Evolutionary conservation across 1,139 yeast species (phyloP), one percentile per base, ranked within the genome.

Genomic region (Yamadazyma spencermartinsiae): DNA sequence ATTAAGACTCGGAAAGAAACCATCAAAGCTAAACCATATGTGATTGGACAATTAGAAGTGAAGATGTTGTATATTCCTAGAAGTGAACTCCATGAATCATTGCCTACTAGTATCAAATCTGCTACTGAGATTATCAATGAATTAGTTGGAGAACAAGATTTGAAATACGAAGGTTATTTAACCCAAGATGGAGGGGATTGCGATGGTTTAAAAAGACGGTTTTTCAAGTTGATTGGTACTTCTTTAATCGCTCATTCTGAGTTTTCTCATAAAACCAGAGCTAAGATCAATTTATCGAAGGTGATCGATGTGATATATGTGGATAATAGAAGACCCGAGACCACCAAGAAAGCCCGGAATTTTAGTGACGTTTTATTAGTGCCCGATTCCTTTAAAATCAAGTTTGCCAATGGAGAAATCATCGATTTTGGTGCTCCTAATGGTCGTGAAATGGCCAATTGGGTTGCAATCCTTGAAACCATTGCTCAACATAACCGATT

Each of bases 131-230:
- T 80, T 38, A 61, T 80, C 17, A 59, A 66, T 13, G 76, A 79
- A 48, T 63, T 76, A 37, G 55, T 57, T 26, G 62, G 66, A 19
- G 80, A 76, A 41, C 48, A 63, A 12, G 42, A 54, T 8, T 52
- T 70, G 12, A 47, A 46, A 1, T 61, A 64, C 48, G 85, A 81
- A 54, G 92, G 92, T 0, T 82, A 70, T 54, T 60, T 84, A 63
- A 76, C 78, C 51, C 94, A 85, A 61, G 89, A 83, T 54, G 92
- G 92, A 26, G 94, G 92, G 8, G 94, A 85, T 59, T 74, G 86
- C 49, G 74, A 73, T 11, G 57, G 70, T 17, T 74, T 82, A 76
- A 80, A 80, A 50, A 73, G 80, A 51, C 65, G 92, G 42, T 82
- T 59, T 58, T 83, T 79, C 64, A 79, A 72, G 51, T 62, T 85